Conservation (phyloP, 176 grass and related monocot genomes). For the Triticum timopheevii region DNA sequence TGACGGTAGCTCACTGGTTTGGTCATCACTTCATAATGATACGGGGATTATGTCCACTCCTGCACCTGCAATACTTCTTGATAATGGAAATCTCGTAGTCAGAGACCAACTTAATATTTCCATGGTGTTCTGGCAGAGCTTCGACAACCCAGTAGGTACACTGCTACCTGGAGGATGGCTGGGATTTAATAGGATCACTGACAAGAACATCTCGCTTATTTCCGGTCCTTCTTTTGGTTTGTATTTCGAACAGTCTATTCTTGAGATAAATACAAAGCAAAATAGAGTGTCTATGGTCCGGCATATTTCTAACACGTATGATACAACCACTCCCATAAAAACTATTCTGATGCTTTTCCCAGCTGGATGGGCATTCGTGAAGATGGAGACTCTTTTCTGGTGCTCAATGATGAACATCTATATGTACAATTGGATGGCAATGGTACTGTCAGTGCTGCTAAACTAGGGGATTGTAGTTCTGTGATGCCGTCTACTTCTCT, state of each 20-base stretch:
- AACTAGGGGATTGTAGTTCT: background rate
- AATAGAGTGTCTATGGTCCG: background rate
- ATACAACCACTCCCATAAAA: no score
- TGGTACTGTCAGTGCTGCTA: background rate
- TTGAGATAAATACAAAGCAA: background rate
- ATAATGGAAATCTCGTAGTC: constrained; percentile 34
- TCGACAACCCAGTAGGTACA: constrained; percentile 19
- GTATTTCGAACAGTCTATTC: no score
- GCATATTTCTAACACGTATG: background rate
- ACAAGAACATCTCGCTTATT: background rate
- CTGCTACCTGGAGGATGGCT: constrained; percentile 2
- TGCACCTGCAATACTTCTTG: constrained; percentile 28
- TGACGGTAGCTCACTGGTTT: background rate
- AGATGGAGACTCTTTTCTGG: background rate
- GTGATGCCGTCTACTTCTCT: constrained; percentile 10
- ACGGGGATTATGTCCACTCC: background rate
- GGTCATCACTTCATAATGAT: background rate
- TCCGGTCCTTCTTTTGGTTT: background rate
- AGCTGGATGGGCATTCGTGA: background rate
- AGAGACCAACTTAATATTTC: constrained; percentile 18
- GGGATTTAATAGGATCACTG: constrained; percentile 7
- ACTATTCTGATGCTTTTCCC: background rate
- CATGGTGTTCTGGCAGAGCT: constrained; percentile 32
- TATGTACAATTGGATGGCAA: background rate
- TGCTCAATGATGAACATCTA: background rate